A percentile compares a stretch with the other conserved stretches of the same genome.
These are phyloP conservation scores for Beauveria sp. DNA, from an alignment of 2,329 filamentous ascomycete species.

Conservation along the genomic window DNA sequence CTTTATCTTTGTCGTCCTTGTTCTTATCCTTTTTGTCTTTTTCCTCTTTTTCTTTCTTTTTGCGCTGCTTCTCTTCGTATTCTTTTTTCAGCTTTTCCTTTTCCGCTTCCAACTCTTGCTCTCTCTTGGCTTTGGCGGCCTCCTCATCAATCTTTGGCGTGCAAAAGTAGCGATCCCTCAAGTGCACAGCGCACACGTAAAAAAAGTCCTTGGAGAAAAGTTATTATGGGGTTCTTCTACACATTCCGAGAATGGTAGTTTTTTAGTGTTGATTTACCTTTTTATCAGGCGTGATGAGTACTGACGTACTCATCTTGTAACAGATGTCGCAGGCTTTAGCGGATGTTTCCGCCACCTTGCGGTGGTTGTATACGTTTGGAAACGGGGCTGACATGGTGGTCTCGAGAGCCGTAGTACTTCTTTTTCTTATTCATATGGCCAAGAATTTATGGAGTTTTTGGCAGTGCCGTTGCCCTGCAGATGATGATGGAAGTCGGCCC, in stretches of 20 bases:
- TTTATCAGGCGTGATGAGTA: conserved; percentile 81
- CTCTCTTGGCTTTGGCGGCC: conserved; percentile 49
- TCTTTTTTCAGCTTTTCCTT: conserved; percentile 62
- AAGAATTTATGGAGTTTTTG: neutral
- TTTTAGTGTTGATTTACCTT: conserved; percentile 49
- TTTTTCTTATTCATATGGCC: neutral
- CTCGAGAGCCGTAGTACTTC: neutral
- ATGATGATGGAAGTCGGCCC: neutral
- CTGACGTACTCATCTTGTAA: conserved; percentile 79
- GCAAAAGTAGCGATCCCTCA: conserved; percentile 78
- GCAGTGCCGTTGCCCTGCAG: neutral
- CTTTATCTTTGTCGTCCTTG: conserved; percentile 37
- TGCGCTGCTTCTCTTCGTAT: conserved; percentile 64
- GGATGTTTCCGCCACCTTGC: conserved; percentile 77
- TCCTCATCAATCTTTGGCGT: conserved; percentile 64
- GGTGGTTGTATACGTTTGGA: conserved; percentile 75
- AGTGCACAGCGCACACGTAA: conserved; percentile 76
- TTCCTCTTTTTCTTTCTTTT: conserved; percentile 61
- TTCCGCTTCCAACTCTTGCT: conserved; percentile 59
- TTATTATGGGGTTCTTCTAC: neutral
- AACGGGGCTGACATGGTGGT: conserved; percentile 41
- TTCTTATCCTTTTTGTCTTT: conserved; percentile 46
- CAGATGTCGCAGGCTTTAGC: conserved; percentile 85
- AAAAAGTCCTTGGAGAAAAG: conserved; percentile 62
- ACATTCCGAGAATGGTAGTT: neutral